Evolutionary conservation across 805 yeast genomes (phyloP).

Genomic region (Metschnikowia koreensis): DNA sequence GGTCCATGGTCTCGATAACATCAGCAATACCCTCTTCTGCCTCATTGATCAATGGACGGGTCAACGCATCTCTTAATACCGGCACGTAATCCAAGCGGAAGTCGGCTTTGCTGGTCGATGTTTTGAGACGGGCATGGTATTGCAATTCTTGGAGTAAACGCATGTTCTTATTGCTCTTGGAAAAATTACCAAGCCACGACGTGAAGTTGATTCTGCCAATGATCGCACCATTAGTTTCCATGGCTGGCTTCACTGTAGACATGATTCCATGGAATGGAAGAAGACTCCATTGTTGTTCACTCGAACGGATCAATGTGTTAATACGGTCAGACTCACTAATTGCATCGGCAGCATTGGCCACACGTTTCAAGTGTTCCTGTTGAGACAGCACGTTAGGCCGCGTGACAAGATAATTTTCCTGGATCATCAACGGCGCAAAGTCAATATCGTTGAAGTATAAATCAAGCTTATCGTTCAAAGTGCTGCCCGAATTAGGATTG

Average conservation of each 20-base stretch:
- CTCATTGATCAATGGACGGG: conserved; percentile 53
- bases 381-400: conserved; percentile 51
- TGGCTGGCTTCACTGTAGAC: conserved; percentile 81
- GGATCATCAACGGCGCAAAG: conserved; percentile 92
- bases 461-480: conserved; percentile 79
- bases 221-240: conserved; percentile 68
- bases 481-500: conserved; percentile 48
- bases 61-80: conserved; percentile 52
- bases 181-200: conserved; percentile 85
- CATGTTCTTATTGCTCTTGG: conserved; percentile 74
- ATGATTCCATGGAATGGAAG: conserved; percentile 87
- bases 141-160: conserved; percentile 84
- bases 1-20: conserved; percentile 74
- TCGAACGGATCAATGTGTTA: conserved; percentile 77
- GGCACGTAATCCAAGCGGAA: conserved; percentile 78
- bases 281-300: conserved; percentile 92
- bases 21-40: conserved; percentile 65
- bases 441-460: conserved; percentile 93
- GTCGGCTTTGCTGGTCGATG: conserved; percentile 72
- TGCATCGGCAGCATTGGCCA: conserved; percentile 79
- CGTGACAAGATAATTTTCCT: conserved; percentile 81
- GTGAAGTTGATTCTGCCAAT: conserved; percentile 75
- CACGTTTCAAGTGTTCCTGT: conserved; percentile 56
- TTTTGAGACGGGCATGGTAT: conserved; percentile 77
- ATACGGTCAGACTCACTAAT: conserved; percentile 84